Evolutionary conservation across 306 rosid genomes (phyloP).

Genomic region (Casuarina equisetifolia): DNA sequence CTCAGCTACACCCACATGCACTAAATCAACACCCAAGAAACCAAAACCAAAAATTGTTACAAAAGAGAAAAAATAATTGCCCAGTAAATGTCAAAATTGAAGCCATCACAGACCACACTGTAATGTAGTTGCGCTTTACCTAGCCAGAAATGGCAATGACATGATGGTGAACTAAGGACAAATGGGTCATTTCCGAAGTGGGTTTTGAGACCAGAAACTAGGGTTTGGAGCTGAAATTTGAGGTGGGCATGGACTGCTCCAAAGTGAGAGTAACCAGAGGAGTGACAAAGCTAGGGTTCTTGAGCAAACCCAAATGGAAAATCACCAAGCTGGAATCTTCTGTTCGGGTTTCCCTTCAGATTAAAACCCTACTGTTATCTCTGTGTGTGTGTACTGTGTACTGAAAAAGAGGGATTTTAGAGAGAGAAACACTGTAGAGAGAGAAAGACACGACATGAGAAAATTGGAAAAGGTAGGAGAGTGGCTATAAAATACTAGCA

Average conservation of each 20-base stretch:
- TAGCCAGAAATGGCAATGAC: slow-evolving; percentile 46
- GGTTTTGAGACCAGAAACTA: slow-evolving; percentile 30
- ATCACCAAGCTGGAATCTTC: slow-evolving; percentile 31
- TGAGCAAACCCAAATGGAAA: slow-evolving; percentile 28
- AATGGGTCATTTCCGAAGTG: slow-evolving; percentile 36
- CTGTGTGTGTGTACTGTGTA: slow-evolving; percentile 15
- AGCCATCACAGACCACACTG: slow-evolving; percentile 15
- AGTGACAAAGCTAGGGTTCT: slow-evolving; percentile 35
- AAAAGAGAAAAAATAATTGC: not conserved
- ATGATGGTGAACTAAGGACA: slow-evolving; percentile 50
- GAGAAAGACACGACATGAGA: not conserved
- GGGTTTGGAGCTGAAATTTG: slow-evolving; percentile 51
- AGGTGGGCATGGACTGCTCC: slow-evolving; percentile 26
- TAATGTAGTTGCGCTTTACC: slow-evolving; percentile 31
- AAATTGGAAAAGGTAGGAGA: slow-evolving; percentile 11
- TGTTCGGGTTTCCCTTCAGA: slow-evolving; percentile 39
- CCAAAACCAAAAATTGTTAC: not conserved
- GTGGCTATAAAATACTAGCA: slow-evolving; percentile 32
- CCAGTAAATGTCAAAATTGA: slow-evolving; percentile 13
- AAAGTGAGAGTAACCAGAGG: slow-evolving; percentile 6
- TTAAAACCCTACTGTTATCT: slow-evolving; percentile 53
- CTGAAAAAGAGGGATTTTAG: slow-evolving; percentile 24
- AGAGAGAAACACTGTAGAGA: slow-evolving; percentile 20
- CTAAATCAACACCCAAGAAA: slow-evolving; percentile 32
- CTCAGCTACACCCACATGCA: slow-evolving; percentile 62